phyloP scores from a whole-genome alignment of 257 asterid species.

The Paulownia fortunei region DNA sequence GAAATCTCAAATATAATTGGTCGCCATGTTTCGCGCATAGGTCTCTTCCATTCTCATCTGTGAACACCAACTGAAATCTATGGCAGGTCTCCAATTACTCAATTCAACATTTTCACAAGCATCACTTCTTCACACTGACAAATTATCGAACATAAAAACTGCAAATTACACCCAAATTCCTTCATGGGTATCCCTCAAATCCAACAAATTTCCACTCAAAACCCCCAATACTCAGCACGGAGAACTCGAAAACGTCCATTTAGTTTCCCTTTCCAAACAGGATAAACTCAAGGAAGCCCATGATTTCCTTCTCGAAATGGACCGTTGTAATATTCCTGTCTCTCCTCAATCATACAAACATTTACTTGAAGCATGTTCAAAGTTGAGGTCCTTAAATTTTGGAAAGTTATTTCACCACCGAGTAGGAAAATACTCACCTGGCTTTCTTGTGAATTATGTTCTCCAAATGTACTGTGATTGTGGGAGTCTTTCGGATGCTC shows the following conservation, averaged over 20 bases:
- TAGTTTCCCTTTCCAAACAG: conserved; percentile 54
- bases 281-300: conserved; percentile 60
- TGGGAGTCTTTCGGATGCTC: conserved; percentile 47
- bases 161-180: conserved; percentile 51
- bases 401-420: conserved; percentile 48
- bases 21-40: neutral
- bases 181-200: conserved; percentile 53
- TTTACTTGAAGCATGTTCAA: conserved; percentile 50
- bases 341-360: conserved; percentile 48
- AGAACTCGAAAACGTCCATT: conserved; percentile 53
- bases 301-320: conserved; percentile 53
- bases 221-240: conserved; percentile 30
- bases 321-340: conserved; percentile 42
- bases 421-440: conserved; percentile 33
- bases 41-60: neutral
- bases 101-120: conserved; percentile 30
- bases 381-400: conserved; percentile 39
- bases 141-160: conserved; percentile 26
- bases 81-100: conserved; percentile 31
- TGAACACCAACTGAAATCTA: conserved; percentile 21
- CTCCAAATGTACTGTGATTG: conserved; percentile 50
- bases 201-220: conserved; percentile 31
- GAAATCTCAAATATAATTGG: neutral
- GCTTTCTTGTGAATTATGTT: conserved; percentile 36
- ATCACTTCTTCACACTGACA: conserved; percentile 34